Percentiles rank a stretch among this genome's conserved stretches.
phyloP scores from a whole-genome alignment of 2,329 filamentous ascomycete species.

The Sclerotinia borealis region DNA sequence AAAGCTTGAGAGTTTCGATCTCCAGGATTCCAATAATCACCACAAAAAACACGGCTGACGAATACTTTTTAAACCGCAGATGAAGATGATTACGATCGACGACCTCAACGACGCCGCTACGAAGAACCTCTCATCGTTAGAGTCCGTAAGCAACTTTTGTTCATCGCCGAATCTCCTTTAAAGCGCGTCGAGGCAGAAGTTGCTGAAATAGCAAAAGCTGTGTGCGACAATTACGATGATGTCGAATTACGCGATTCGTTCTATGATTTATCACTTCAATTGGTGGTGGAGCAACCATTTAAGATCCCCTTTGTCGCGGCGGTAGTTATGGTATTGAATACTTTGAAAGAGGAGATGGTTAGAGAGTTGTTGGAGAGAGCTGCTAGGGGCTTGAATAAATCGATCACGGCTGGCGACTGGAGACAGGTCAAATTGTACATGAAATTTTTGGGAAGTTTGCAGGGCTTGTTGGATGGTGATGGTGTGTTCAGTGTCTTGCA shows the following conservation, averaged over 20 bases:
- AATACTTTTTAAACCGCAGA: conserved; percentile 40
- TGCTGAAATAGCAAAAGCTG: conserved; percentile 64
- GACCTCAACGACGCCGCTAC: conserved; percentile 66
- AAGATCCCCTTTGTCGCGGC: conserved; percentile 95
- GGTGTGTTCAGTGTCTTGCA: conserved; percentile 81
- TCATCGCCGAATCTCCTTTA: conserved; percentile 75
- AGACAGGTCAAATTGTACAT: conserved; percentile 84
- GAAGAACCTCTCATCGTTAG: conserved; percentile 66
- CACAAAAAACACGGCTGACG: conserved; percentile 25
- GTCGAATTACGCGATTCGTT: conserved; percentile 69
- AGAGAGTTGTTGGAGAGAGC: conserved; percentile 62
- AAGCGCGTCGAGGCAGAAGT: conserved; percentile 76
- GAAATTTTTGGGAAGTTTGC: conserved; percentile 82
- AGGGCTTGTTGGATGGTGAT: conserved; percentile 72
- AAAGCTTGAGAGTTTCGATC: background rate
- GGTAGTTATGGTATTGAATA: conserved; percentile 73
- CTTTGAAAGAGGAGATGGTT: conserved; percentile 67
- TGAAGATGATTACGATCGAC: conserved; percentile 71
- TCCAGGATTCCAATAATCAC: background rate
- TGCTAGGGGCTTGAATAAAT: conserved; percentile 55
- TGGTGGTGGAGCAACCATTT: conserved; percentile 85
- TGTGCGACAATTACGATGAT: conserved; percentile 82
- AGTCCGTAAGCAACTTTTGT: conserved; percentile 71
- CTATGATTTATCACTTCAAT: conserved; percentile 65
- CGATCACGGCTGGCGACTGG: conserved; percentile 72